Evolutionary conservation across 2,329 filamentous ascomycete genomes (phyloP), one percentile per base, ranked within the genome.

Genomic region (Xylaria sp.): DNA sequence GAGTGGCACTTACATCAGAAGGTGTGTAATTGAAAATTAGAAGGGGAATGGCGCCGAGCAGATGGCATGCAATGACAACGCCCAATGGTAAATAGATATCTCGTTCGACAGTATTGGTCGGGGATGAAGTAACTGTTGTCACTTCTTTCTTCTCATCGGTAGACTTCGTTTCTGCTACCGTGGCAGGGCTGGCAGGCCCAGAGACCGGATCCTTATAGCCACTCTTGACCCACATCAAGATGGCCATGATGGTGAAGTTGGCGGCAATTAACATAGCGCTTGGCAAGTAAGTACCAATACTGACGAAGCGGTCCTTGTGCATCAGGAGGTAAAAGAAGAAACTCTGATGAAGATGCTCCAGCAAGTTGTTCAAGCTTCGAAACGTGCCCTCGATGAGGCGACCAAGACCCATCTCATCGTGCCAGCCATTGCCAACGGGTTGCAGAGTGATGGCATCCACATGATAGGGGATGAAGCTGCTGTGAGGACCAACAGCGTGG

Each of bases 241-340:
- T 93, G 4, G 93, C 91, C 80, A 93, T 96, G 72, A 99, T 93
- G 35, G 90, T 96, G 71, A 97, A 97, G 73, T 92, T 97, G 49
- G 88, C 89, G 1, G 94, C 94, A 59, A 99, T 83, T 54, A 97
- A 77, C 94, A 99, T 99, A n/a, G 94, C 94, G 67, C 91, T 95
- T 0, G 94, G 94, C 2, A 99, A 81, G 71, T 99, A 99, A 1
- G 93, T 99, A 13, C 94, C 94, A 64, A 99, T 99, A 75, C 92
- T 97, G 67, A 97, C 94, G 72, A 99, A 99, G 9, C 92, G 87
- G 69, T 94, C 90, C 35, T 87, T 84, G 66, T 95, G 88, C 85
- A 97, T 92, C 50, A 99, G 81, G 55, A 99, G 80, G 73, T 99
- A 99, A 77, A 99, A 97, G 83, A 99, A 99, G 80, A 99, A 99